Percentiles rank a stretch among this genome's conserved stretches.
Evolutionary conservation across 2,329 filamentous ascomycete species (phyloP).

Genomic region (Gliomastix tumulicola): DNA sequence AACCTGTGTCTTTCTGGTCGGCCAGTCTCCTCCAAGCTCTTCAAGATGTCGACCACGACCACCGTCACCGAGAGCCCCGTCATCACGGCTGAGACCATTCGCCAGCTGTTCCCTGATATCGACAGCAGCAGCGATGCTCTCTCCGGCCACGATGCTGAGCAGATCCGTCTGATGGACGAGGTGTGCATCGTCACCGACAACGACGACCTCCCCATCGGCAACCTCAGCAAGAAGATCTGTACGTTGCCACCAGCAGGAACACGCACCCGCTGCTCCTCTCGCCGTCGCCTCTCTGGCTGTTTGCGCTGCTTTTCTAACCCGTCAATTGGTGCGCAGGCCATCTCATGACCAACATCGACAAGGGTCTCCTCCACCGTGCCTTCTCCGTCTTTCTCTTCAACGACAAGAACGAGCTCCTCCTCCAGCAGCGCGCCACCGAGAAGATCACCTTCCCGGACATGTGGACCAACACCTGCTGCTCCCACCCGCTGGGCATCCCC

Average conservation of each 20-base stretch:
- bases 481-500: conserved; percentile 86
- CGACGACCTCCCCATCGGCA: conserved; percentile 87
- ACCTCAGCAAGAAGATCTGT: conserved; percentile 98
- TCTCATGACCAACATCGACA: conserved; percentile 97
- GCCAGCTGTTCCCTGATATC: conserved; percentile 81
- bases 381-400: conserved; percentile 99
- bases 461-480: conserved; percentile 99
- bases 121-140: conserved; percentile 67
- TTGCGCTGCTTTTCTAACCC: background rate
- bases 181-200: conserved; percentile 96
- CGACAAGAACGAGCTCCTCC: conserved; percentile 80
- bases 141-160: conserved; percentile 91
- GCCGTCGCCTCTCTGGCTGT: background rate
- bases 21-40: no score
- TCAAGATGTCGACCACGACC: conserved; percentile 22
- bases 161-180: conserved; percentile 97
- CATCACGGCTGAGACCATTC: conserved; percentile 81
- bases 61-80: conserved; percentile 47
- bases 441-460: conserved; percentile 99
- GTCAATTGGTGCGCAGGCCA: conserved; percentile 55
- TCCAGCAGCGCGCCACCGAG: conserved; percentile 91
- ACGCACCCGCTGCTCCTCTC: no score
- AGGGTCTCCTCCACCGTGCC: conserved; percentile 89
- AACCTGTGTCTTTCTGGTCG: no score
- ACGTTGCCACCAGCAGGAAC: conserved; percentile 28